Base-by-base conservation (phyloP, 139 green algal genomes). In the Chlorella sp. region DNA sequence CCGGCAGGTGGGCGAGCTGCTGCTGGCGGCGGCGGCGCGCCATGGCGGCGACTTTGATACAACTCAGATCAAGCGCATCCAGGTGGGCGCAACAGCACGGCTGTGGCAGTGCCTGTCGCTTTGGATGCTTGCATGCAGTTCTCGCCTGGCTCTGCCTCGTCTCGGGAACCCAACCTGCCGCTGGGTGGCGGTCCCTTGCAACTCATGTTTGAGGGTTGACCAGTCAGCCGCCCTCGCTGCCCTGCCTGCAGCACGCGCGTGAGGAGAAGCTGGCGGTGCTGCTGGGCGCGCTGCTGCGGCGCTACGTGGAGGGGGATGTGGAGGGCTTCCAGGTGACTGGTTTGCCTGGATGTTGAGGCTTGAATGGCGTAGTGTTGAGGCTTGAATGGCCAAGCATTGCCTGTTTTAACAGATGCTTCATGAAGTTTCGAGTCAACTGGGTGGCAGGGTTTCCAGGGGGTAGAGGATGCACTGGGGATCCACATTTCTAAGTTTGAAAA, bases 1-100 rank as follows among this genome's bases (percentile, higher is more conserved):
- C 14, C 64, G 62, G 36, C 85, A 94, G 34, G 89, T 96, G 28
- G 95, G 95, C 0, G 95, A 98, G 90, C 93, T 98, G n/a, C 85
- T 94, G 51, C 90, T 98, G 7, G 94, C 94, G 0, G 70, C 84
- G 17, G 91, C 89, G 11, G 91, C 90, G 3, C 70, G 85, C 65
- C n/a, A 70, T 64, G 86, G 84, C 40, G 82, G 80, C 58, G 89
- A 94, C 38, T 48, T 93, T 13, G 79, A 77, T 28, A 20, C 70
- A 3, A 58, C 81, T 0, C 80, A 91, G 84, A 84, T 94, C 81
- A 89, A 90, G 73, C 81, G 87, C 34, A 40, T 86, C 17, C 76
- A 82, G 76, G 76, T 69, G n/a, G 8, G 48, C 16, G 60, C 22
- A 24, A 20, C 56, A 65, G 22, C 56, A 20, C 56, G 22, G 3